These are phyloP conservation scores for Amylostereum areolatum DNA, from an alignment of 1,284 basidiomycete genomes.

Conservation along the genomic window DNA sequence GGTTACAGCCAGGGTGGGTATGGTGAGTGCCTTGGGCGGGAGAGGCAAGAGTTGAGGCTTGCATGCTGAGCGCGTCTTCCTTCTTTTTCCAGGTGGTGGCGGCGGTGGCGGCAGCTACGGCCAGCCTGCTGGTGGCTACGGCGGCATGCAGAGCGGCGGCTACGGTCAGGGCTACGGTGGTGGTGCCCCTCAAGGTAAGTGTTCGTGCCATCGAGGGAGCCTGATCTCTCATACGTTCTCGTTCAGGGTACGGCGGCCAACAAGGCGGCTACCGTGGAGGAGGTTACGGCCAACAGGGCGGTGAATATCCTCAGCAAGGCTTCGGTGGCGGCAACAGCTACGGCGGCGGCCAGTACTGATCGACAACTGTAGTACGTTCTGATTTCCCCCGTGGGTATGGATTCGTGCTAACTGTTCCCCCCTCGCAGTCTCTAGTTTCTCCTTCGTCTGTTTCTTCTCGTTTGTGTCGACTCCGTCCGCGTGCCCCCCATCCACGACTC, in stretches of 20 bases:
- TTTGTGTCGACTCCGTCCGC: not conserved
- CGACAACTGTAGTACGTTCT: not conserved
- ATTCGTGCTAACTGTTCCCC: not conserved
- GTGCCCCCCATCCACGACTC: not conserved
- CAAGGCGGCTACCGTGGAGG: not conserved
- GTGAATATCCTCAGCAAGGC: not conserved
- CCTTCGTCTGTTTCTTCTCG: not conserved
- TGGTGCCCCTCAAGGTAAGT: not conserved
- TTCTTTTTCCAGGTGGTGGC: not conserved
- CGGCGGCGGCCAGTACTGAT: not conserved
- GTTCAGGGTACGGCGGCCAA: not conserved
- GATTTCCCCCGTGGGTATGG: not conserved
- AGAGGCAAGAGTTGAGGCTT: too few relatives aligned
- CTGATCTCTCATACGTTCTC: too few relatives aligned
- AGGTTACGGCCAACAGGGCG: not conserved
- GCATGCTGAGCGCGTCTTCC: too few relatives aligned
- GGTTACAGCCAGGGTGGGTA: not conserved
- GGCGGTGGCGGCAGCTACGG: not conserved
- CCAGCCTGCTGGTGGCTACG: not conserved
- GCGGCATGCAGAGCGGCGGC: not conserved
- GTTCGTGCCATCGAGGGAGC: not conserved
- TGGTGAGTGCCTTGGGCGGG: too few relatives aligned
- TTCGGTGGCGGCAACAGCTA: not conserved
- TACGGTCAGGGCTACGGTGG: not conserved
- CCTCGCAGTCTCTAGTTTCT: not conserved